A percentile compares a stretch with the other conserved stretches of the same genome.
Evolutionary conservation across 192 early-diverging fungal species (phyloP).

Genomic region (Rhizoclosmatium sp.): DNA sequence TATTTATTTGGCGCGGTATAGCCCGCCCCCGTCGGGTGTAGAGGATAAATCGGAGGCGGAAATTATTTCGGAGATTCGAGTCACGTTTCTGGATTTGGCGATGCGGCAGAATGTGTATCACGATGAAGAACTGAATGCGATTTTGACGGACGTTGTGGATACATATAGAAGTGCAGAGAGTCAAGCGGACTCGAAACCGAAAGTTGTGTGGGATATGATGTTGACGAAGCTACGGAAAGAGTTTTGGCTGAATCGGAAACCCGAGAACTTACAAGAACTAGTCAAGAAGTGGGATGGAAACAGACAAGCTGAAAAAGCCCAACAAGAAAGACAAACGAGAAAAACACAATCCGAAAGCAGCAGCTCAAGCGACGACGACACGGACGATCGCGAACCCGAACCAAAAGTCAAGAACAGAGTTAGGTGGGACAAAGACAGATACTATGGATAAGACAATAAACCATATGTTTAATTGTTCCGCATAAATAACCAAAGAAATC

Average conservation of each 20-base stretch:
- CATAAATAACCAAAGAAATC: too few species aligned
- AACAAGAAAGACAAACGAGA: neutral
- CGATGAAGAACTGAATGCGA: conserved; percentile 6
- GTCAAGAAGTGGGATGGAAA: conserved; percentile 1
- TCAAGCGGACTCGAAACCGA: neutral
- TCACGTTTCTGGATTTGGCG: conserved; percentile 10
- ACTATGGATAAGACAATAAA: conserved; percentile 1
- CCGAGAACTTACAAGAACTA: conserved; percentile 10
- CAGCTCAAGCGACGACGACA: neutral
- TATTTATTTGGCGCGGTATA: conserved; percentile 5
- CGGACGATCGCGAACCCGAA: neutral
- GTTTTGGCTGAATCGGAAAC: conserved; percentile 31
- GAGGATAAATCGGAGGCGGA: neutral
- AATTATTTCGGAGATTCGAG: conserved; percentile 10
- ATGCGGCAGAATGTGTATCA: conserved; percentile 7
- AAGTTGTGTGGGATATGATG: neutral
- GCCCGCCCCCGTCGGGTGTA: too few species aligned
- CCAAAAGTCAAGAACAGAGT: conserved; percentile 21
- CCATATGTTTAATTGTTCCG: too few species aligned
- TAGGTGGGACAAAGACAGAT: conserved; percentile 23
- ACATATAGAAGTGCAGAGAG: neutral
- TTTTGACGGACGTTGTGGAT: conserved; percentile 17
- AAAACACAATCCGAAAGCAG: neutral
- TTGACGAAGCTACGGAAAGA: conserved; percentile 16
- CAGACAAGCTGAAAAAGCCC: neutral